A percentile compares a stretch with the other conserved stretches of the same genome.
Evolutionary conservation across 2,329 filamentous ascomycete genomes (phyloP).

Genomic region (Penicillium sp.): DNA sequence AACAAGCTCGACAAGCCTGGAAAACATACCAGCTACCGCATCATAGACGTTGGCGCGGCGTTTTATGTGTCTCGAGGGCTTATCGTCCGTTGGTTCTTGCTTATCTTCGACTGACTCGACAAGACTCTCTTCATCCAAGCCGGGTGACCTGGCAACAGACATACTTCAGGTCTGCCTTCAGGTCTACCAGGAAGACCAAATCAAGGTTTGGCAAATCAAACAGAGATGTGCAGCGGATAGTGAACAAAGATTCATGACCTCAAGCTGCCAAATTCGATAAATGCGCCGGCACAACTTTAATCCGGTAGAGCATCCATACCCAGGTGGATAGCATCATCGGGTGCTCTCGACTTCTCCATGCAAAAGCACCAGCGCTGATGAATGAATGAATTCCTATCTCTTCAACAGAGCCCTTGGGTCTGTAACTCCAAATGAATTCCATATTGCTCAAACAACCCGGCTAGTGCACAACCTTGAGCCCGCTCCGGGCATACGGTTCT

Average conservation of each 20-base stretch:
- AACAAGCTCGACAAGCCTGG: neutral
- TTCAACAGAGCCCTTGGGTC: conserved; percentile 72
- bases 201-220: conserved; percentile 5
- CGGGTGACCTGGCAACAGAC: neutral
- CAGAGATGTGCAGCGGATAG: neutral
- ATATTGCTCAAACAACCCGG: conserved; percentile 62
- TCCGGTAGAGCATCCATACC: conserved; percentile 25
- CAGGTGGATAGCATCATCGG: conserved; percentile 20
- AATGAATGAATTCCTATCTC: conserved; percentile 74
- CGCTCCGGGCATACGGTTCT: conserved; percentile 66
- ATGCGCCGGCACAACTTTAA: conserved; percentile 24
- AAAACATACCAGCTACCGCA: conserved; percentile 52
- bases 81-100: conserved; percentile 8
- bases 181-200: conserved; percentile 1
- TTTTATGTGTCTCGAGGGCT: conserved; percentile 19
- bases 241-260: neutral
- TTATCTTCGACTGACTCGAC: neutral
- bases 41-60: conserved; percentile 54
- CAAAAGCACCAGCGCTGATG: conserved; percentile 9
- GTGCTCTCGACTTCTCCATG: neutral
- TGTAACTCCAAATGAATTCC: conserved; percentile 61
- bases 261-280: neutral
- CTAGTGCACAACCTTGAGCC: conserved; percentile 68
- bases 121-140: neutral
- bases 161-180: neutral